These are phyloP conservation scores for Pseudonitzschia pungens DNA, from an alignment of 108 stramenopile genomes.

Conservation along the genomic window DNA sequence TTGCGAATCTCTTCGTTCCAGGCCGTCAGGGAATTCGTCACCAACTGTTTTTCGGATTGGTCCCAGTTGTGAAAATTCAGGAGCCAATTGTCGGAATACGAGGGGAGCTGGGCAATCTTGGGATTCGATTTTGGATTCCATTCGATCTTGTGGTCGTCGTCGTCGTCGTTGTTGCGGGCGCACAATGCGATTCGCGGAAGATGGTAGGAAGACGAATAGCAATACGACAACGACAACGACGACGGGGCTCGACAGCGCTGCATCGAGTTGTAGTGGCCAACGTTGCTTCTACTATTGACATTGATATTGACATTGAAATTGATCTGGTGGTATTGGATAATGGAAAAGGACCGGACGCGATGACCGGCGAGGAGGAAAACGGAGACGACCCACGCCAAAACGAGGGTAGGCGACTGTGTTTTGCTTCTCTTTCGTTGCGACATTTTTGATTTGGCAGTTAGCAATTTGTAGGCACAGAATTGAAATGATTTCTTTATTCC, in stretches of 20 bases:
- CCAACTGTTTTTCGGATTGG: constrained; percentile 21
- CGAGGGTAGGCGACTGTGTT: no score
- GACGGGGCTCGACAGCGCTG: neutral
- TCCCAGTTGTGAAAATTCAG: constrained; percentile 28
- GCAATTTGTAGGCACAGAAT: no score
- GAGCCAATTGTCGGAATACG: constrained; percentile 17
- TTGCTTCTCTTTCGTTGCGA: no score
- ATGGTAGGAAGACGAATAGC: no score
- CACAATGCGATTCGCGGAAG: neutral
- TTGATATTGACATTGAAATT: no score
- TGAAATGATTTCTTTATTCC: no score
- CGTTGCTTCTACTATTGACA: no score
- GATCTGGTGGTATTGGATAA: neutral
- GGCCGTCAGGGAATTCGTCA: constrained; percentile 17
- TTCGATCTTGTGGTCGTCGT: constrained; percentile 13
- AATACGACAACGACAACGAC: no score
- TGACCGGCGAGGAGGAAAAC: neutral
- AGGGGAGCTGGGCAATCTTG: neutral
- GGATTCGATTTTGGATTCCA: constrained; percentile 1
- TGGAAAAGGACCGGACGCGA: neutral
- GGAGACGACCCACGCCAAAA: neutral
- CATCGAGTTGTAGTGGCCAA: neutral
- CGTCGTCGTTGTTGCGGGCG: constrained; percentile 20
- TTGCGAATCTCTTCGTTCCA: constrained; percentile 20
- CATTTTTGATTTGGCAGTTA: no score